These are phyloP conservation scores for Pseudogymnoascus sp. DNA, from an alignment of 2,329 filamentous ascomycete species.

Conservation along the genomic window DNA sequence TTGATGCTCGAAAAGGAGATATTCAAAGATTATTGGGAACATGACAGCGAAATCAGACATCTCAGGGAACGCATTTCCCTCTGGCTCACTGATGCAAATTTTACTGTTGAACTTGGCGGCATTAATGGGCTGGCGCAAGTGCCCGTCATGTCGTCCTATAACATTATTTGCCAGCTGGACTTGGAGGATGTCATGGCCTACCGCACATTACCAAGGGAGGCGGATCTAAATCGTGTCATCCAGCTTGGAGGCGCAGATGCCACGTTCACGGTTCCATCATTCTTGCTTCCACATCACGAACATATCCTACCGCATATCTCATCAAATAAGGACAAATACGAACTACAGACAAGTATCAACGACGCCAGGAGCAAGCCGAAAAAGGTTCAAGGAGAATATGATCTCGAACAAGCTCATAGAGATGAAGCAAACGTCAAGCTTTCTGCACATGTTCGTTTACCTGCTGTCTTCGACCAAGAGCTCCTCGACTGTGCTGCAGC, in stretches of 20 bases:
- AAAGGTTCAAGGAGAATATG: conserved; percentile 33
- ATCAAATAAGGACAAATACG: conserved; percentile 28
- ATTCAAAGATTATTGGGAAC: conserved; percentile 41
- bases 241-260: conserved; percentile 45
- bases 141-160: conserved; percentile 40
- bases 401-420: conserved; percentile 34
- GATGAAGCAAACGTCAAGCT: conserved; percentile 43
- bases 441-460: conserved; percentile 41
- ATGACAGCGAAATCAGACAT: conserved; percentile 37
- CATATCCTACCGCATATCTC: conserved; percentile 40
- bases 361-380: conserved; percentile 39
- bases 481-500: conserved; percentile 48
- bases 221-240: conserved; percentile 41
- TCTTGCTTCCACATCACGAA: conserved; percentile 47
- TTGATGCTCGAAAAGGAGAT: conserved; percentile 40
- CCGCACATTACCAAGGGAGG: conserved; percentile 36
- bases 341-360: conserved; percentile 33
- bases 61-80: conserved; percentile 40
- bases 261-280: conserved; percentile 40
- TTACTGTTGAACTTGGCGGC: conserved; percentile 40
- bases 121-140: conserved; percentile 40
- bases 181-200: conserved; percentile 44
- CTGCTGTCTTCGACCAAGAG: conserved; percentile 43
- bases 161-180: conserved; percentile 39
- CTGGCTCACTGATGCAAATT: conserved; percentile 47